Evolutionary conservation across 2,329 filamentous ascomycete genomes (phyloP).

Genomic region (Cryphonectria naterciae): DNA sequence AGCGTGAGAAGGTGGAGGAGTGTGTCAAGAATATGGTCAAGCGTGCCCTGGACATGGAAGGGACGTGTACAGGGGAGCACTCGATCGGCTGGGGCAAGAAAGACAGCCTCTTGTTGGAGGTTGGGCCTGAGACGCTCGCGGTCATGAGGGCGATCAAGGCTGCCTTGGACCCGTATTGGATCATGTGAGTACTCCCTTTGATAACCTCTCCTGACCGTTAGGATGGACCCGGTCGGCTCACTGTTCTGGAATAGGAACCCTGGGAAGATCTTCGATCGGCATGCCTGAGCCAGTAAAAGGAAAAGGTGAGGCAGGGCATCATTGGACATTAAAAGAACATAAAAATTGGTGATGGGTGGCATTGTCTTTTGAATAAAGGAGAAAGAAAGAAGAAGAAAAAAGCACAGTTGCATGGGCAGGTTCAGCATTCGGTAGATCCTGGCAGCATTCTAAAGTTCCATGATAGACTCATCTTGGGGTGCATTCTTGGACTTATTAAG

Average conservation of each 20-base stretch:
- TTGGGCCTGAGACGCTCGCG: constrained; percentile 77
- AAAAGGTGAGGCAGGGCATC: no score
- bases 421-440: background rate
- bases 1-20: constrained; percentile 75
- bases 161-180: constrained; percentile 83
- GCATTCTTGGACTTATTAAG: background rate
- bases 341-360: background rate
- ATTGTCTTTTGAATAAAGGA: background rate
- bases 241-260: constrained; percentile 60
- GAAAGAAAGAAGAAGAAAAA: background rate
- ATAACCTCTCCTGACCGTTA: background rate
- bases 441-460: background rate
- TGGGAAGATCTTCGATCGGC: constrained; percentile 83
- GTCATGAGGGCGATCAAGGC: constrained; percentile 85
- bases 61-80: constrained; percentile 89
- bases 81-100: constrained; percentile 88
- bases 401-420: background rate
- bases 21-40: constrained; percentile 90
- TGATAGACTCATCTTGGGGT: background rate
- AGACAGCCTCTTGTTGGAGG: constrained; percentile 74
- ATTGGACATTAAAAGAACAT: background rate
- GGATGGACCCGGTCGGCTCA: constrained; percentile 17
- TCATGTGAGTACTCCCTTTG: constrained; percentile 55
- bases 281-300: constrained; percentile 16
- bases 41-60: constrained; percentile 90